Evolutionary conservation across 148 eudicot genomes (phyloP), one percentile per base, ranked within the genome.

Genomic region (Amaranthus hypochondriacus): DNA sequence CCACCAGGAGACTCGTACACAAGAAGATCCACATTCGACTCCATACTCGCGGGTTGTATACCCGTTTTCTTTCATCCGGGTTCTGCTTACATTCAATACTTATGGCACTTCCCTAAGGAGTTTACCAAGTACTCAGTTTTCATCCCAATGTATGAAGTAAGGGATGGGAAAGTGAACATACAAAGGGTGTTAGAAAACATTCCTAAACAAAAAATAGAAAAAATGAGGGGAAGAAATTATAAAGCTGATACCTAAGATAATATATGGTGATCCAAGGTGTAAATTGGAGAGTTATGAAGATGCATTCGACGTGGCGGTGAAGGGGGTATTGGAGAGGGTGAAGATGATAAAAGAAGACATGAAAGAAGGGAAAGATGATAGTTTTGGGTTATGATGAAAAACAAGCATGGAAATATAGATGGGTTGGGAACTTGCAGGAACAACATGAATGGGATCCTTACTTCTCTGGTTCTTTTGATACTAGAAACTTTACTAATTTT

Each of bases 1-100:
- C 97, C 97, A 7, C 85, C 87, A 43, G 97, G 97, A 0, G 97
- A 90, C 66, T 85, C 93, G 7, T 79, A 64, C 63, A 90, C 97
- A 0, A 78, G 96, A 65, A 68, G 90, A 62, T 92, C 97, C 3
- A 86, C 87, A 4, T 92, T 92, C 58, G 97, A 90, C 47, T 86
- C 93, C 9, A 92, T 90, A 73, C 76, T 92, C 11, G 93, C 91
- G 0, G 96, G 97, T 13, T 92, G 96, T 58, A 90, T 92, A 13
- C 97, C 93, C 13, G 97, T 92, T 5, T 92, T 90, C 73, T 92
- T 92, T 67, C 88, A 88, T 70, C 89, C 81, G 15, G 84, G 85
- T 49, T 88, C 93, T 4, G 89, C 94, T 57, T 80, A 92, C 63
- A 48, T 69, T 1, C 96, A 90, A 47, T 90, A 92, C 75, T 79